Conservation (phyloP, 1,284 basidiomycete species). For the Boletus hoseneyae region DNA sequence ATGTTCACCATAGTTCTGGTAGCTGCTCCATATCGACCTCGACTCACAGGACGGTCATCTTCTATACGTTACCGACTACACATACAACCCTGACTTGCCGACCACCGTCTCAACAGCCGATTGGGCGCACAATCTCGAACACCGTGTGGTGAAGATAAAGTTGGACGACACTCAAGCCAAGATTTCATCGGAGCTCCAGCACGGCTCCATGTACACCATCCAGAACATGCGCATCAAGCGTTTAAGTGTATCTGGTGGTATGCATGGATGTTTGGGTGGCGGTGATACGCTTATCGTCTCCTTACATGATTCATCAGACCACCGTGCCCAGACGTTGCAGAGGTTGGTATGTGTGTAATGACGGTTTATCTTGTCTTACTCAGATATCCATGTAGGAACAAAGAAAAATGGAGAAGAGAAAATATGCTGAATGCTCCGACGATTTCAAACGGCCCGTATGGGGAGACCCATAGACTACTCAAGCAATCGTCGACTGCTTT, state of each 20-base stretch:
- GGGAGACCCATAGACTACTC: not conserved
- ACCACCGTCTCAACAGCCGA: conserved; percentile 25
- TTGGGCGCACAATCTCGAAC: conserved; percentile 43
- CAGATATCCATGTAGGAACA: conserved; percentile 24
- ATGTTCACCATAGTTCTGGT: conserved; percentile 6
- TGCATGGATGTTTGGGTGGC: conserved; percentile 54
- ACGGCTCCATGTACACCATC: conserved; percentile 47
- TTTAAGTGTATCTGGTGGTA: conserved; percentile 20
- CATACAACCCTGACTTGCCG: conserved; percentile 44
- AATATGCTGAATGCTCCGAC: conserved; percentile 7
- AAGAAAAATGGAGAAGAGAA: conserved; percentile 30
- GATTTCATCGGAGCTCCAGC: conserved; percentile 37
- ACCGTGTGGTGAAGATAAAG: conserved; percentile 52
- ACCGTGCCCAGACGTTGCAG: conserved; percentile 30
- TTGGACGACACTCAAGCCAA: conserved; percentile 49
- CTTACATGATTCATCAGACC: conserved; percentile 39
- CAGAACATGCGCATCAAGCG: conserved; percentile 48
- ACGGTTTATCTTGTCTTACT: conserved; percentile 2
- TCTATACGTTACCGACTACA: conserved; percentile 69
- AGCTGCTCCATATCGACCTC: conserved; percentile 47
- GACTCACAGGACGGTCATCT: conserved; percentile 33
- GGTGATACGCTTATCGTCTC: conserved; percentile 48
- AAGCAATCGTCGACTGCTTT: not conserved
- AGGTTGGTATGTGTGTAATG: conserved; percentile 11
- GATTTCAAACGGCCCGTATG: not conserved